Evolutionary conservation across 73 alveolate genomes (phyloP).

Genomic region (Tetrahymena borealis): DNA sequence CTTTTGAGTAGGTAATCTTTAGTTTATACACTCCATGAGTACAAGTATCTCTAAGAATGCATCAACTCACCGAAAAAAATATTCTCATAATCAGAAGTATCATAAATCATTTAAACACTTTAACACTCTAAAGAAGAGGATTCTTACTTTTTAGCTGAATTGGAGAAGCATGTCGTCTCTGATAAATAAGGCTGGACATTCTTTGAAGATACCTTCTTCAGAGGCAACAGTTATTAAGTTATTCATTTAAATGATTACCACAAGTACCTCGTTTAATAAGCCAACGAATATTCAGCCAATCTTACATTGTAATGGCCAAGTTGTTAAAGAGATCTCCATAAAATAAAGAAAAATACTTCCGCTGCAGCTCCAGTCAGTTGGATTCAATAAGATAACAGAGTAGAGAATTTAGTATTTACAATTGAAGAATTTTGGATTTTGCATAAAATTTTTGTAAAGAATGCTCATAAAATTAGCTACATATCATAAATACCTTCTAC

Average conservation of each 20-base stretch:
- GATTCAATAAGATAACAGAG: background rate
- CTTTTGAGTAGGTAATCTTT: background rate
- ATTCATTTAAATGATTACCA: background rate
- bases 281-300: background rate
- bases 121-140: background rate
- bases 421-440: background rate
- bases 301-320: background rate
- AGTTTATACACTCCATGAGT: background rate
- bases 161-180: background rate
- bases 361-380: background rate
- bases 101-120: background rate
- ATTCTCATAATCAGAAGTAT: background rate
- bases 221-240: background rate
- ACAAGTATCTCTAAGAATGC: background rate
- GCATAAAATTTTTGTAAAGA: background rate
- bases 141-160: background rate
- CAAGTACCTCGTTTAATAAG: background rate
- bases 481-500: background rate
- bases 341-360: background rate
- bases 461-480: background rate
- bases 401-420: background rate
- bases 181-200: background rate
- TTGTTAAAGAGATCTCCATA: background rate
- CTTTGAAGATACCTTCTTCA: background rate
- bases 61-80: background rate